These are phyloP conservation scores for Sclerotiophoma versabilis DNA, from an alignment of 2,329 filamentous ascomycete genomes.

Conservation along the genomic window DNA sequence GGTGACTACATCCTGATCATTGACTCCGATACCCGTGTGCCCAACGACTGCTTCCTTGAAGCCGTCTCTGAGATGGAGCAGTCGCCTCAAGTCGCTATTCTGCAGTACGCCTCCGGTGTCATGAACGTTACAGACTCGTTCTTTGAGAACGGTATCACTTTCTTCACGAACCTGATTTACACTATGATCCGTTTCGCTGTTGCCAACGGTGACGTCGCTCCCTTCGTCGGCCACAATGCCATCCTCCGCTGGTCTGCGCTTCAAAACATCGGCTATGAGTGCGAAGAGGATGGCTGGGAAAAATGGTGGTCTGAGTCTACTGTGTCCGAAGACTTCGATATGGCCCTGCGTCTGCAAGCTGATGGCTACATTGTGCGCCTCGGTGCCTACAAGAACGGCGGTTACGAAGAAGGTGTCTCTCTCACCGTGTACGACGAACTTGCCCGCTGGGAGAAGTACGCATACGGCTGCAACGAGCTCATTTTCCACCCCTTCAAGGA, in stretches of 20 bases:
- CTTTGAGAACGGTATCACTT: slow-evolving; percentile 80
- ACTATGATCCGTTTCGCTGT: slow-evolving; percentile 75
- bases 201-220: slow-evolving; percentile 73
- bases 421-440: slow-evolving; percentile 77
- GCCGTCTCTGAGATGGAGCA: slow-evolving; percentile 84
- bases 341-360: slow-evolving; percentile 74
- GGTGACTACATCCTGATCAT: slow-evolving; percentile 81
- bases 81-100: slow-evolving; percentile 77
- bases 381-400: slow-evolving; percentile 71
- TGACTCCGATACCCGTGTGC: slow-evolving; percentile 52
- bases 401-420: slow-evolving; percentile 77
- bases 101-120: slow-evolving; percentile 73
- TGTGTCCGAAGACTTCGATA: slow-evolving; percentile 81
- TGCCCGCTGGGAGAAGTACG: slow-evolving; percentile 74
- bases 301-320: slow-evolving; percentile 78
- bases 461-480: slow-evolving; percentile 74
- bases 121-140: slow-evolving; percentile 77
- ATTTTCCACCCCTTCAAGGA: slow-evolving; percentile 71
- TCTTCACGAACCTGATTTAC: slow-evolving; percentile 82
- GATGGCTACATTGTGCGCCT: slow-evolving; percentile 72
- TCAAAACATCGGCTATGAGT: slow-evolving; percentile 61
- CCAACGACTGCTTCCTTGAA: slow-evolving; percentile 77
- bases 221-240: slow-evolving; percentile 81
- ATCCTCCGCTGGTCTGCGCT: slow-evolving; percentile 73
- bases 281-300: slow-evolving; percentile 57